These are phyloP conservation scores for Alternaria conjuncta DNA, from an alignment of 2,329 filamentous ascomycete species.

Conservation along the genomic window DNA sequence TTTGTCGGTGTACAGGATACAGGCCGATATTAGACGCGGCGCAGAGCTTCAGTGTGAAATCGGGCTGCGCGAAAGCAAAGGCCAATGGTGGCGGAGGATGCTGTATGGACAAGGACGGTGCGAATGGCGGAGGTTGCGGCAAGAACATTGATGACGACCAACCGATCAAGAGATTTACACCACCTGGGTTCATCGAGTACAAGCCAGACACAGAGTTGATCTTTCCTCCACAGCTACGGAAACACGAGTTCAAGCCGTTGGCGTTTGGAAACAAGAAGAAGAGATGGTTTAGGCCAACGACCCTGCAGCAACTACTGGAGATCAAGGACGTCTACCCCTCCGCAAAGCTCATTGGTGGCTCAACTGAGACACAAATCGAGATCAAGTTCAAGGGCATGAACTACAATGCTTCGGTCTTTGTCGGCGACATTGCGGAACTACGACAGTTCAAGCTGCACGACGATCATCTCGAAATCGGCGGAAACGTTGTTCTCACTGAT, in stretches of 20 bases:
- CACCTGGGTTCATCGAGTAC: conserved; percentile 92
- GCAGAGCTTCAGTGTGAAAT: conserved; percentile 77
- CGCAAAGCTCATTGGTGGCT: conserved; percentile 94
- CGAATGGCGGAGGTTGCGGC: conserved; percentile 53
- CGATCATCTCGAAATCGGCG: conserved; percentile 87
- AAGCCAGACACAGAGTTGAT: conserved; percentile 93
- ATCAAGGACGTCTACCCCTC: conserved; percentile 86
- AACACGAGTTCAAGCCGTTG: conserved; percentile 80
- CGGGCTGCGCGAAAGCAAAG: conserved; percentile 61
- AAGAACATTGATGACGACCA: conserved; percentile 51
- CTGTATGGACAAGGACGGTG: conserved; percentile 67
- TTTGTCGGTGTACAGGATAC: conserved; percentile 96
- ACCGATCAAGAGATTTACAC: conserved; percentile 71
- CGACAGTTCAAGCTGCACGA: conserved; percentile 80
- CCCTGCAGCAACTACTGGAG: conserved; percentile 82
- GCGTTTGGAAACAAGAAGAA: conserved; percentile 95
- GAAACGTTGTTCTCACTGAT: conserved; percentile 91
- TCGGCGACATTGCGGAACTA: conserved; percentile 91
- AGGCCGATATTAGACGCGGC: conserved; percentile 92
- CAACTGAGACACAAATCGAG: conserved; percentile 97
- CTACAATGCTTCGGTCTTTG: conserved; percentile 87
- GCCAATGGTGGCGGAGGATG: conserved; percentile 70
- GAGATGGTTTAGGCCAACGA: conserved; percentile 90
- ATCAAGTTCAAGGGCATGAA: conserved; percentile 96
- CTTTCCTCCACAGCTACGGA: conserved; percentile 84